Evolutionary conservation across 805 yeast genomes (phyloP), one percentile per base, ranked within the genome.

Genomic region (Sporopachydermia lactativora): DNA sequence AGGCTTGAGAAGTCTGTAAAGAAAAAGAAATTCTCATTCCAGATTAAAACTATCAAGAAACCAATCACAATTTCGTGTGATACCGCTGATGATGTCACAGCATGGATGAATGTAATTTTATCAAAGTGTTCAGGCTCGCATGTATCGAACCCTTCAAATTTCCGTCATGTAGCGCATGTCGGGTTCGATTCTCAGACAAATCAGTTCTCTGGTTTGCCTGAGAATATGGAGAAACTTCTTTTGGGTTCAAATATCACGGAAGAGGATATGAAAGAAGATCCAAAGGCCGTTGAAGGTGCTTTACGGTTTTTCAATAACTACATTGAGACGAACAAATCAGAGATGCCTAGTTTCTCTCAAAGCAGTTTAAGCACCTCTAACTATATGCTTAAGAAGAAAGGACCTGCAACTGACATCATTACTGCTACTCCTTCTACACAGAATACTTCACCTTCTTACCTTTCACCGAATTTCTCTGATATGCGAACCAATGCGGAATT

Each of bases 141-240:
- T 5, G 96, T 92, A 6, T 86, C 96, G 2, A 78, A 77, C 34
- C 99, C 99, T 4, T 83, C 89, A 14, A 88, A 89, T 58, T 89
- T 89, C 58, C 85, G 95, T 6, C 98, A 94, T 57, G 82, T 79
- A 53, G 96, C 88, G 14, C 92, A 82, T 56, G 89, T 82, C 17
- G 88, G 88, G 1, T 81, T 79, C 52, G 94, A 82, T 55, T 89
- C 92, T 3, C 77, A 81, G 18, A 71, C 68, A 39, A 24, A 24
- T 24, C 31, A 24, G n/a, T 24, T 24, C n/a, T 24, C 31, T 24
- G 31, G 31, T 8, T 64, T 92, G 36, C 98, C 98, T 0, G 78
- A 74, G 18, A 94, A 85, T 52, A 92, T 98, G 98, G 85, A 85
- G 46, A 71, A 74, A 46, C 65, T 88, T 28, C 66, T 92, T 41